A percentile compares a stretch with the other conserved stretches of the same genome.
These are phyloP conservation scores for Phytophthora hybrid DNA, from an alignment of 352 stramenopile species.

Conservation along the genomic window DNA sequence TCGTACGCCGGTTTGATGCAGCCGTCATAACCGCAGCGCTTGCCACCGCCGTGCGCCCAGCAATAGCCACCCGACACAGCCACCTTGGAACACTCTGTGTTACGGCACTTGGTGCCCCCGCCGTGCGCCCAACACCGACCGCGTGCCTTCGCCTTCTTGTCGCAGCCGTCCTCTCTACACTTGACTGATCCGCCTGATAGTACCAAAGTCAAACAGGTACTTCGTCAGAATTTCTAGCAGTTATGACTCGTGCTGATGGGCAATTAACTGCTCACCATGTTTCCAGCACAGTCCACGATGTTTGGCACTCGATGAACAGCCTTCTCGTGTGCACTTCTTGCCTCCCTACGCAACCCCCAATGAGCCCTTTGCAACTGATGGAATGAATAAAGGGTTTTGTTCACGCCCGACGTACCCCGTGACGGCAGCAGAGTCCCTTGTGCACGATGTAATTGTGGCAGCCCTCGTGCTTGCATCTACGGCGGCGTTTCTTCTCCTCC, in stretches of 20 bases:
- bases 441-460: constrained; percentile 63
- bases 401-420: constrained; percentile 32
- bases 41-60: constrained; percentile 54
- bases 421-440: constrained; percentile 54
- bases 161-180: constrained; percentile 51
- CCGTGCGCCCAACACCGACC: constrained; percentile 58
- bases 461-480: constrained; percentile 48
- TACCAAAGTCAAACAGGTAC: not conserved
- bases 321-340: constrained; percentile 53
- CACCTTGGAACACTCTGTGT: constrained; percentile 38
- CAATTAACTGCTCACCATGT: constrained; percentile 10
- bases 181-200: constrained; percentile 47
- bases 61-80: constrained; percentile 52
- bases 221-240: not conserved
- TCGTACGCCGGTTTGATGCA: constrained; percentile 50
- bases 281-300: constrained; percentile 41
- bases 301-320: constrained; percentile 59
- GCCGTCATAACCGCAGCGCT: constrained; percentile 40
- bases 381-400: not conserved
- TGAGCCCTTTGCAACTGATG: too few species aligned
- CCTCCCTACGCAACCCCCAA: constrained; percentile 37
- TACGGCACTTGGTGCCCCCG: constrained; percentile 50
- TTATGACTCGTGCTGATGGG: not conserved
- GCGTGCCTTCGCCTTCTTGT: constrained; percentile 54
- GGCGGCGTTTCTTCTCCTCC: constrained; percentile 50